phyloP scores from a whole-genome alignment of 1,284 basidiomycete species.

The Cerioporus squamosus region DNA sequence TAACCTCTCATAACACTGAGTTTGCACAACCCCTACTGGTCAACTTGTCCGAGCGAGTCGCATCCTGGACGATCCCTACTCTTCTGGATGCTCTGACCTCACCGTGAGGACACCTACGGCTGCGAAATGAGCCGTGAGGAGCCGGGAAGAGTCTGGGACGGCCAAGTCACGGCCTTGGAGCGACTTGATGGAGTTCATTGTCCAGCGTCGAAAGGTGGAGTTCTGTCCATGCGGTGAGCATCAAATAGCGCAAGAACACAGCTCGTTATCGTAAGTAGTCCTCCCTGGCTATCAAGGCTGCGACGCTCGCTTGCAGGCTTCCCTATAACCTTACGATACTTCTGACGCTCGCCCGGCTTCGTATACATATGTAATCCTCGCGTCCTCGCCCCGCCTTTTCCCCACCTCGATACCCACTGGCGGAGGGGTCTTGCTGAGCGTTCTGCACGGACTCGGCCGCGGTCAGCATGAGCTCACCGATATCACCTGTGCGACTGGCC shows the following conservation, averaged over 20 bases:
- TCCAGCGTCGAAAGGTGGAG: no score
- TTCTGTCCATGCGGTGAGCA: background rate
- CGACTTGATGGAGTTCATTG: no score
- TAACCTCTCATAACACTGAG: no score
- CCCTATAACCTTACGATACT: background rate
- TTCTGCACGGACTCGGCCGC: background rate
- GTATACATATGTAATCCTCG: background rate
- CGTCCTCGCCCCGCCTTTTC: background rate
- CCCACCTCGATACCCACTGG: background rate
- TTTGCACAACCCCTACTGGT: no score
- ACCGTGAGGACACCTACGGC: no score
- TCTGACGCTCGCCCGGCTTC: background rate
- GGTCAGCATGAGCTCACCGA: background rate
- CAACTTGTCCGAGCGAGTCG: no score
- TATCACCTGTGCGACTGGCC: background rate
- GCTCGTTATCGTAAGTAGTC: background rate
- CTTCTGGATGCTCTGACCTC: no score
- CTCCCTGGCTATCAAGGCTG: background rate
- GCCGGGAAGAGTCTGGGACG: no score
- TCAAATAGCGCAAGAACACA: conserved; percentile 1
- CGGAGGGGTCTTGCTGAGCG: background rate
- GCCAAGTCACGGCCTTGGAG: no score
- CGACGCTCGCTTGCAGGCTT: background rate
- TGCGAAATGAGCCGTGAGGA: no score
- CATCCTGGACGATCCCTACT: no score